Base-by-base conservation (phyloP, 2,329 filamentous ascomycete genomes). In the Colletotrichum agaves region DNA sequence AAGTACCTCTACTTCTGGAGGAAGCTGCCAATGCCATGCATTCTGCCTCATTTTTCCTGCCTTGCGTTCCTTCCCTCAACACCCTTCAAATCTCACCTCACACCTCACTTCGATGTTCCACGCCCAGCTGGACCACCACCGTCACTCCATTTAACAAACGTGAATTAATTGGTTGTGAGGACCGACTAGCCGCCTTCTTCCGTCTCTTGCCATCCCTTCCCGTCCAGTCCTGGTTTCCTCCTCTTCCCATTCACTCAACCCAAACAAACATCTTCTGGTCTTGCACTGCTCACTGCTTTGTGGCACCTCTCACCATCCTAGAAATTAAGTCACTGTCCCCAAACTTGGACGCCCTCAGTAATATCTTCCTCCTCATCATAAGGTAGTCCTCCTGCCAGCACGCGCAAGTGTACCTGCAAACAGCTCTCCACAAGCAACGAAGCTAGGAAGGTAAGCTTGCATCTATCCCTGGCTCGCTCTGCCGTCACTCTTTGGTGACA, bases 201-300 rank as follows among this genome's bases (percentile, higher is more conserved):
- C 65, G 61, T 59, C 55, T 60, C 65, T 60, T 64, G 44, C 61
- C 61, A 63, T 55, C 33, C 37, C 43, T 15, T 12, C 33, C 27
- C 50, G 23, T 37, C 39, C 5, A 37, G 21, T 5, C 13, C 21
- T 31, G 8, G 17, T 23, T 55, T 60, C n/a, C 15, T 41, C 37
- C 43, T 27, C 23, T 35, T 19, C 8, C 35, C 15, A 27, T 41
- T 35, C 12, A 27, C 27, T 15, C 37, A 47, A 33, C 27, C 19
- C 37, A 39, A 33, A 27, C 39, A 12, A 66, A 63, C 19, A 21
- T 6, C 10, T 17, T 5, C 47, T n/a, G 44, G 46, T 44, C 19
- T 35, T 23, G 21, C 23, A 52, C 23, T 19, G 60, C 43, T 53
- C 46, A 41, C 44, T 31, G 13, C 33, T 19, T 46, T 46, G 60